phyloP scores from a whole-genome alignment of 2,329 filamentous ascomycete species.

The Ustulina deusta region DNA sequence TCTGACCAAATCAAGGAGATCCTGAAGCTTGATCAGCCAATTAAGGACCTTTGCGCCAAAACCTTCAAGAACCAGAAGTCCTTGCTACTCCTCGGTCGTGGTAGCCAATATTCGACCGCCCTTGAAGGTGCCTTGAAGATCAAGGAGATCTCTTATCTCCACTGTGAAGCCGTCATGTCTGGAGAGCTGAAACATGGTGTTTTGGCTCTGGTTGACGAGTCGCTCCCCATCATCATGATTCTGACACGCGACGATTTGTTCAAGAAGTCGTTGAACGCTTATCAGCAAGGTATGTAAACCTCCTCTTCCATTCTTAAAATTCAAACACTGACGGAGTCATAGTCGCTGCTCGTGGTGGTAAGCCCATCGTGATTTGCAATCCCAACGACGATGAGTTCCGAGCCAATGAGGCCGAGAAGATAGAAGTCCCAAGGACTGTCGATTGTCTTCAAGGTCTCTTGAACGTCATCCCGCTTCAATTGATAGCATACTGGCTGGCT shows the following conservation, averaged over 20 bases:
- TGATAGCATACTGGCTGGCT: conserved; percentile 99
- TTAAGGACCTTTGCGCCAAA: conserved; percentile 93
- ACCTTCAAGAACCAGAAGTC: conserved; percentile 98
- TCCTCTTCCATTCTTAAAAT: neutral
- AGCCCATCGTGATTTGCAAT: conserved; percentile 99
- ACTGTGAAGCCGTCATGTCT: conserved; percentile 99
- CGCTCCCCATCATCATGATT: conserved; percentile 99
- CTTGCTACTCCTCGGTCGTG: conserved; percentile 90
- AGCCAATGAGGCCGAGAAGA: conserved; percentile 89
- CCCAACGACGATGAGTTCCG: conserved; percentile 89
- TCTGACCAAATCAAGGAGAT: conserved; percentile 94
- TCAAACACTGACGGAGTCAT: conserved; percentile 43
- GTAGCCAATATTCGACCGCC: conserved; percentile 95
- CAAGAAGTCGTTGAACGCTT: conserved; percentile 98
- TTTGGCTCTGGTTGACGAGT: conserved; percentile 95
- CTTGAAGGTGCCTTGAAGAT: conserved; percentile 98
- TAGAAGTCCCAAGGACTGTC: conserved; percentile 95
- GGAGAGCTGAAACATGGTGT: conserved; percentile 99
- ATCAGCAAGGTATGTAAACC: conserved; percentile 83
- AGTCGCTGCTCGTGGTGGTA: conserved; percentile 95
- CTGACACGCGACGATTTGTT: conserved; percentile 96
- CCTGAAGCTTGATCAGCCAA: conserved; percentile 88
- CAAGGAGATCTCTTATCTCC: conserved; percentile 99
- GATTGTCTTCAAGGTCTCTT: conserved; percentile 96
- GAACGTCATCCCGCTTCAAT: conserved; percentile 96